Evolutionary conservation across 192 early-diverging fungal genomes (phyloP).

Genomic region (Anaeromyces robustus): DNA sequence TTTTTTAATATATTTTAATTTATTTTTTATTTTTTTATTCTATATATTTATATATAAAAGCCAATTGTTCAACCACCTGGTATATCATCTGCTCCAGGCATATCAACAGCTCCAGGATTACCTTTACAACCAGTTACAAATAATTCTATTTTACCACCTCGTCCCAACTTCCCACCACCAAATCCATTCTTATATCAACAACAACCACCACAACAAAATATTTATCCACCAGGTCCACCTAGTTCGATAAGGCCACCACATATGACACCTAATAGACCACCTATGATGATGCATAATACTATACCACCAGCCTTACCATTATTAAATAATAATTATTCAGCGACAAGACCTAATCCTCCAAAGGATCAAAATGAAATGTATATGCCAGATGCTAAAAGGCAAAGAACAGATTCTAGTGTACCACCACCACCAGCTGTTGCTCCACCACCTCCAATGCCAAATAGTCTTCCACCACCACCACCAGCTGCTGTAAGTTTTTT

Average conservation of each 20-base stretch:
- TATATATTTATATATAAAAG: neutral
- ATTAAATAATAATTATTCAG: neutral
- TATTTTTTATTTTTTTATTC: too few relatives aligned
- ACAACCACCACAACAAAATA: neutral
- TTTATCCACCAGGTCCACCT: neutral
- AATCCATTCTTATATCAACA: neutral
- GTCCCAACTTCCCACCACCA: neutral
- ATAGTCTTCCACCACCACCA: neutral
- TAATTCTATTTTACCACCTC: neutral
- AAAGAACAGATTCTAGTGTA: neutral
- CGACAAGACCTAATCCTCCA: neutral
- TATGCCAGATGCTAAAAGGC: neutral
- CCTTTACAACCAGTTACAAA: neutral
- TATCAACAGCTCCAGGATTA: neutral
- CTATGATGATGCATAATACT: neutral
- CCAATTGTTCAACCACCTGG: neutral
- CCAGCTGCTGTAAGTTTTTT: neutral
- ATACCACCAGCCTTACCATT: neutral
- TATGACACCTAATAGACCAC: neutral
- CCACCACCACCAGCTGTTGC: neutral
- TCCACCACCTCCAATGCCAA: neutral
- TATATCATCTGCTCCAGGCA: neutral
- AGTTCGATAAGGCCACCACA: neutral
- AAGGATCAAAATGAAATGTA: neutral
- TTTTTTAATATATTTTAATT: too few relatives aligned